Evolutionary conservation across 1,284 basidiomycete genomes (phyloP), one percentile per base, ranked within the genome.

Genomic region (Kalmanozyma brasiliensis): DNA sequence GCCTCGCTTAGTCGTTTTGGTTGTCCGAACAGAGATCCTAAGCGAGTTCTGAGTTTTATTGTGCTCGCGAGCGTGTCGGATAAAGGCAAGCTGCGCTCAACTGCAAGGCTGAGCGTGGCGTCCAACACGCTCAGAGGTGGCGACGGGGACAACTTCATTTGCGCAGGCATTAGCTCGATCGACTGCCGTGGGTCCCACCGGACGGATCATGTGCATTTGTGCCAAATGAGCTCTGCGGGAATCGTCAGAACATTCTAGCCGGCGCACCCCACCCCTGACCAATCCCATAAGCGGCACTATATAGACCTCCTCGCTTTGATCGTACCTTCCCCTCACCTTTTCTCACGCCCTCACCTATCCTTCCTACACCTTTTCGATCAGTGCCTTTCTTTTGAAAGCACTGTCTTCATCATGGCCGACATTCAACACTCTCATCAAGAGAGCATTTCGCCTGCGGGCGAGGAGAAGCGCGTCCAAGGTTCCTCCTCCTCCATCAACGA

Each of bases 401-500:
- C n/a, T n/a, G n/a, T n/a, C n/a, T n/a, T n/a, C n/a, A n/a, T n/a
- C n/a, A 65, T 65, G 62, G 36, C 62, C 9, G 62, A 60, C 36
- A 45, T 60, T 19, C 63, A 56, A 26, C 19, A 24, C 4, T 26
- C 37, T 5, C 44, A 22, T 11, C 49, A 3, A n/a, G 30, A 51
- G 16, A 40, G 53, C 1, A 4, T 47, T 26, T 55, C 62, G 42
- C 62, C 62, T 2, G 36, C 11, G 1, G 62, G 45, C 43, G 62
- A 66, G 38, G 62, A 66, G 38, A 55, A 59, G 34, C 24, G 42
- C 14, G 42, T n/a, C 16, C 40, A 41, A 2, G 29, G 30, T 29
- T 17, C 35, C 23, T 36, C 44, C 20, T 49, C 47, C 16, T 38
- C 44, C 20, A 33, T 23, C 10, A 16, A 46, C 36, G 56, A 60